Base-by-base conservation (phyloP, 139 green algal genomes). In the Microglena sp. region DNA sequence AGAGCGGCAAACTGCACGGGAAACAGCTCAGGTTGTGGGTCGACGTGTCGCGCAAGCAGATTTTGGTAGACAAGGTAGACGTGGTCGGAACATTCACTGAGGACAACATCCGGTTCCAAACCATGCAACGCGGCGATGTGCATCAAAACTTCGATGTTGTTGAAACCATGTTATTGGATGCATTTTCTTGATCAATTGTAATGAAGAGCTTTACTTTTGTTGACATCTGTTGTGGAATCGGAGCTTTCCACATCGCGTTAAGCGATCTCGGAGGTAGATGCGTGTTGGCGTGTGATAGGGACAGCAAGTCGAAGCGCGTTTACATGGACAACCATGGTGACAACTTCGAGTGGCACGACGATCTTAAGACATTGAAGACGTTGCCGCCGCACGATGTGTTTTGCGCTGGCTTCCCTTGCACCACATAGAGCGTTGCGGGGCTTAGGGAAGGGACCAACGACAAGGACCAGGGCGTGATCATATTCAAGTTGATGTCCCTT, bases 201-300 rank as follows among this genome's bases (percentile, higher is more conserved):
- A 18, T 18, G 43, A 18, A 18, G 43, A 18, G 18, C 18, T 60
- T 60, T 26, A 28, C 27, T 28, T 60, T 60, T 18, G 53, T 60
- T 18, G 53, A 60, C 53, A 8, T 60, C 24, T 60, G 53, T 26
- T 60, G 53, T 60, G 53, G 53, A 33, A 60, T 60, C 24, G 53
- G 53, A 28, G 53, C 53, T 7, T 60, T 60, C 31, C 53, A 60
- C 53, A 60, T 60, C 31, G 53, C 53, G 7, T 26, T 60, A 33
- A 60, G 31, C 7, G 7, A 24, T 8, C 53, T 60, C n/a, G 53
- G 53, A 28, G 53, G 53, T 18, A 18, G 31, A 24, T 60, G 53
- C 31, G 53, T 60, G 21, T 11, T 60, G 18, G 53, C 53, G 18
- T 60, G 53, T 60, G 53, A 60, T 18, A 60, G 53, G 24, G 53